These are phyloP conservation scores for Boletus rubescentipes DNA, from an alignment of 768 basidiomycete genomes.

Conservation along the genomic window DNA sequence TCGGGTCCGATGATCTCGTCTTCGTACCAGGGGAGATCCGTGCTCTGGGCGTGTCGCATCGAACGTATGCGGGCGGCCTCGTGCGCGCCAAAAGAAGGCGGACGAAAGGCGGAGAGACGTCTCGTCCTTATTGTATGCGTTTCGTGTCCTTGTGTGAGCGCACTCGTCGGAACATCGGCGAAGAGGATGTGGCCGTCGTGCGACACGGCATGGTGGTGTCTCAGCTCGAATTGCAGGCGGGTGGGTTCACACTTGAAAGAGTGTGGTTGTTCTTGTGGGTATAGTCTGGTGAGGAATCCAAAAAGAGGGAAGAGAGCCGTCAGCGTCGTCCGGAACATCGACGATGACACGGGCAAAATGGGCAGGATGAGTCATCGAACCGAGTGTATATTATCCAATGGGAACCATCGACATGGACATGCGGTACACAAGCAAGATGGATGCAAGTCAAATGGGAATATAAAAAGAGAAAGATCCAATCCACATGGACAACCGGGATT, in stretches of 20 bases:
- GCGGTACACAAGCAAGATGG: not conserved
- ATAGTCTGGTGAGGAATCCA: slow-evolving; percentile 15
- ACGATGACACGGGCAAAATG: not conserved
- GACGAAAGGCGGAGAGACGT: slow-evolving; percentile 40
- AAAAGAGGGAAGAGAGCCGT: slow-evolving; percentile 48
- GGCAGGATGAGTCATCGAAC: slow-evolving; percentile 22
- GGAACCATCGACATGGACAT: not conserved
- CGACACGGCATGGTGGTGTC: slow-evolving; percentile 61
- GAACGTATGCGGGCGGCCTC: slow-evolving; percentile 46
- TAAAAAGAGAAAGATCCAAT: not conserved
- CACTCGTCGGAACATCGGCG: slow-evolving; percentile 39
- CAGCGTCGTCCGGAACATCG: slow-evolving; percentile 43
- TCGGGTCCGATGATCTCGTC: slow-evolving; percentile 74
- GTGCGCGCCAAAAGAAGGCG: slow-evolving; percentile 47
- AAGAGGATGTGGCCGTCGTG: slow-evolving; percentile 50
- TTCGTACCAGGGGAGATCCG: slow-evolving; percentile 65
- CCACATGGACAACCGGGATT: slow-evolving; percentile 5
- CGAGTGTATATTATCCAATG: not conserved
- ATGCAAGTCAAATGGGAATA: slow-evolving; percentile 2
- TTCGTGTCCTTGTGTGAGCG: slow-evolving; percentile 9
- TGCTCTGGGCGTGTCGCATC: slow-evolving; percentile 45
- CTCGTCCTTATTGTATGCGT: slow-evolving; percentile 42
- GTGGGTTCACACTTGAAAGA: not conserved
- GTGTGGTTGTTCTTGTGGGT: slow-evolving; percentile 2
- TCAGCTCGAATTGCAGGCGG: slow-evolving; percentile 51